Evolutionary conservation across 805 yeast species (phyloP).

Genomic region (Schizosaccharomyces pombe): DNA sequence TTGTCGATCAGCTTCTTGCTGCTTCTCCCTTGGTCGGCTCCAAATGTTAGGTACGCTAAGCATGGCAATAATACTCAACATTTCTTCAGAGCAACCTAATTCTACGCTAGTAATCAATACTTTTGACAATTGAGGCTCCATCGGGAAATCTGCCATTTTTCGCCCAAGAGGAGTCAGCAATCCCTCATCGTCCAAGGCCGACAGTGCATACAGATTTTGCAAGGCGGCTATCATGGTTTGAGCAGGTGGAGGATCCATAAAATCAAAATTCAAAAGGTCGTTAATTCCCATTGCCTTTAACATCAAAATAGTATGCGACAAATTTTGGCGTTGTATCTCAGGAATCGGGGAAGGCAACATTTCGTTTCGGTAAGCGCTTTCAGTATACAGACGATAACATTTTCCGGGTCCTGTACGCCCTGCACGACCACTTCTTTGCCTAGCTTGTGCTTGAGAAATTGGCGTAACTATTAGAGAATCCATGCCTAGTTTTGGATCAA

Average conservation of each 20-base stretch:
- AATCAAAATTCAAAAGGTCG: constrained; percentile 62
- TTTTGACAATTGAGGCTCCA: constrained; percentile 75
- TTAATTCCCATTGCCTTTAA: constrained; percentile 65
- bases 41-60: constrained; percentile 55
- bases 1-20: constrained; percentile 38
- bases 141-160: constrained; percentile 76
- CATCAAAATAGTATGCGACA: constrained; percentile 51
- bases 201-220: constrained; percentile 61
- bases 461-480: constrained; percentile 68
- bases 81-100: constrained; percentile 39
- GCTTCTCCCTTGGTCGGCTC: constrained; percentile 42
- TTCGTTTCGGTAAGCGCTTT: constrained; percentile 56
- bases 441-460: constrained; percentile 85
- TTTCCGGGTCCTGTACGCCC: constrained; percentile 95
- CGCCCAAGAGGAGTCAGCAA: constrained; percentile 53
- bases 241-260: constrained; percentile 72
- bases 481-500: constrained; percentile 70
- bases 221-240: constrained; percentile 51
- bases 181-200: constrained; percentile 67
- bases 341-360: constrained; percentile 64
- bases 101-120: constrained; percentile 40
- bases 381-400: constrained; percentile 73
- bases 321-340: constrained; percentile 69
- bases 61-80: constrained; percentile 60
- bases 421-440: constrained; percentile 93